Percentiles rank a stretch among this genome's conserved stretches.
phyloP scores from a whole-genome alignment of 441 rosid genomes.

The Geranium incanum region DNA sequence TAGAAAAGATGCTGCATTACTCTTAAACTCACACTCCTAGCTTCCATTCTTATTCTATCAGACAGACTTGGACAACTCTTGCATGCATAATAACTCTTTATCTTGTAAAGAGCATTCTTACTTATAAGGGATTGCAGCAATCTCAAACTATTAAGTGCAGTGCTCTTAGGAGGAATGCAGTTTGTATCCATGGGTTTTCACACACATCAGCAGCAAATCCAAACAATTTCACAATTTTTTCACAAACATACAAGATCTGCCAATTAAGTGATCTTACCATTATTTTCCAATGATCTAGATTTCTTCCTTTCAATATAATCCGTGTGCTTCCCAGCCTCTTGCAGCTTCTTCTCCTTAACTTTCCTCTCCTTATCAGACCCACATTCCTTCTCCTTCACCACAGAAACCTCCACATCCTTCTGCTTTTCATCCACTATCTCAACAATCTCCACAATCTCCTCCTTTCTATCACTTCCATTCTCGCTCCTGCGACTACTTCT shows the following conservation, averaged over 20 bases:
- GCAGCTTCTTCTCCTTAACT: conserved; percentile 1
- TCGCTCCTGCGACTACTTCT: conserved; percentile 8
- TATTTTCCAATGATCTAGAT: neutral
- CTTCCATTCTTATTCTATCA: neutral
- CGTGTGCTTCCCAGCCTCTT: neutral
- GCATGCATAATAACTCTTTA: neutral
- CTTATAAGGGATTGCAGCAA: neutral
- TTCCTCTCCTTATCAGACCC: neutral
- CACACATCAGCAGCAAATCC: neutral
- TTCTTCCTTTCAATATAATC: neutral
- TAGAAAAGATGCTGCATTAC: neutral
- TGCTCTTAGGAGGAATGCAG: too few species aligned
- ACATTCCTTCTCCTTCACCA: neutral
- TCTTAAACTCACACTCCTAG: neutral
- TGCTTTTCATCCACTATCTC: conserved; percentile 3
- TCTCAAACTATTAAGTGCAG: neutral
- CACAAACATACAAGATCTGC: neutral
- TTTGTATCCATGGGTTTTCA: too few species aligned
- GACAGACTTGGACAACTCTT: neutral
- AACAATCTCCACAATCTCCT: conserved; percentile 8
- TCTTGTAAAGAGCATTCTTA: neutral
- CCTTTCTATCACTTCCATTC: conserved; percentile 1
- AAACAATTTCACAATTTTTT: neutral
- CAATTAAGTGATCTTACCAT: conserved; percentile 9
- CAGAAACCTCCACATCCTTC: neutral